These are phyloP conservation scores for Cyclostephanos tholiformis DNA, from an alignment of 108 stramenopile species.

Conservation along the genomic window DNA sequence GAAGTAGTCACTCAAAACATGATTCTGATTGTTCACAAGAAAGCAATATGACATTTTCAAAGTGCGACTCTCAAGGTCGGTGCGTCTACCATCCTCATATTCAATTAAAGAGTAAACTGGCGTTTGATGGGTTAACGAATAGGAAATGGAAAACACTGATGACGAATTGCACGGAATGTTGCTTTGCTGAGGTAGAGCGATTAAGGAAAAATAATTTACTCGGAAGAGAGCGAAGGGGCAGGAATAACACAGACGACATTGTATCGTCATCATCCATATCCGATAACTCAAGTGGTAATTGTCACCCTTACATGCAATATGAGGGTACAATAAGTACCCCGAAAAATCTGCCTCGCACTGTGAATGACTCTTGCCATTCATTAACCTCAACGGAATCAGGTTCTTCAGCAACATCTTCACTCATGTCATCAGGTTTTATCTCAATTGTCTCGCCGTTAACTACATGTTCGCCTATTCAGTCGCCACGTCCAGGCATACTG, in stretches of 20 bases:
- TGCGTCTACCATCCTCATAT: slow-evolving; percentile 10
- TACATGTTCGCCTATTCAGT: neutral
- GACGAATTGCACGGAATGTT: slow-evolving; percentile 15
- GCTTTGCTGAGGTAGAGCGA: slow-evolving; percentile 7
- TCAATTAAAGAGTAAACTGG: neutral
- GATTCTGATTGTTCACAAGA: slow-evolving; percentile 6
- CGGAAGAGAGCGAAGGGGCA: neutral
- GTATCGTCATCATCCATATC: neutral
- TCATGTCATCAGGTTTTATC: neutral
- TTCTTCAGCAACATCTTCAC: neutral
- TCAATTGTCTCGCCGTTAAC: neutral
- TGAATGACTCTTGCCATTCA: neutral
- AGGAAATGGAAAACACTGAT: slow-evolving; percentile 3
- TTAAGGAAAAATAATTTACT: slow-evolving; percentile 5
- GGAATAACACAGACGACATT: neutral
- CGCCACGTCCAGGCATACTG: neutral
- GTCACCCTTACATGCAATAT: neutral
- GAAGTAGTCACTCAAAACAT: neutral
- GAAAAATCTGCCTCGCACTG: neutral
- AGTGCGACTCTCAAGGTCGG: slow-evolving; percentile 5
- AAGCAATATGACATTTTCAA: neutral
- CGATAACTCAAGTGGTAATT: neutral
- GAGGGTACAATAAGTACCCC: neutral
- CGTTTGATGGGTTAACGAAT: neutral
- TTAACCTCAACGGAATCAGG: neutral